phyloP scores from a whole-genome alignment of 768 basidiomycete genomes.

The Pulveroboletus sp. region DNA sequence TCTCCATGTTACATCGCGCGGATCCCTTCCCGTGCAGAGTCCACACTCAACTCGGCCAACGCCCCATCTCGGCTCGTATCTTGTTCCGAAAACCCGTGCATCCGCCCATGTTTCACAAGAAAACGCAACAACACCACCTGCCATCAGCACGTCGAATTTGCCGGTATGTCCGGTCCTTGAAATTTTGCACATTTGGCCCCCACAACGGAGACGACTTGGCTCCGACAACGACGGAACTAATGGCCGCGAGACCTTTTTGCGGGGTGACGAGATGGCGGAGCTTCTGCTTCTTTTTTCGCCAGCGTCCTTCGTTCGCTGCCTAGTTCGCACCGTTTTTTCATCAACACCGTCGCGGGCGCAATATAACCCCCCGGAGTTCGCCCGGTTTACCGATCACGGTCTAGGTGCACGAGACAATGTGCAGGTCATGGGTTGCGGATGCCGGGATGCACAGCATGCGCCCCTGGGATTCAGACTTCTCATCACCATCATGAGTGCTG shows the following conservation, averaged over 20 bases:
- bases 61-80: neutral
- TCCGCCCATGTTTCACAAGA: conserved; percentile 1
- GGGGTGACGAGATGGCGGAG: neutral
- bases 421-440: neutral
- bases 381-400: neutral
- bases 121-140: too few relatives aligned
- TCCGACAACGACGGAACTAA: neutral
- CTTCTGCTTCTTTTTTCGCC: conserved; percentile 1
- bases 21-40: too few relatives aligned
- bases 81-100: neutral
- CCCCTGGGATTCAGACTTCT: neutral
- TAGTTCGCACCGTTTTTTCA: neutral
- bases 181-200: too few relatives aligned
- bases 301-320: neutral
- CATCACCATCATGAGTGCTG: too few relatives aligned
- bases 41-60: neutral
- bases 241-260: neutral
- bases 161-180: too few relatives aligned
- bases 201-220: neutral
- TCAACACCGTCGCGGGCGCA: neutral
- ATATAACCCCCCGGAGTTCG: neutral
- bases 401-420: neutral
- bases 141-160: too few relatives aligned
- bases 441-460: neutral
- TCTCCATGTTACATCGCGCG: too few relatives aligned